Conservation (phyloP, 495 filamentous ascomycete species). For the Podospora appendiculata region DNA sequence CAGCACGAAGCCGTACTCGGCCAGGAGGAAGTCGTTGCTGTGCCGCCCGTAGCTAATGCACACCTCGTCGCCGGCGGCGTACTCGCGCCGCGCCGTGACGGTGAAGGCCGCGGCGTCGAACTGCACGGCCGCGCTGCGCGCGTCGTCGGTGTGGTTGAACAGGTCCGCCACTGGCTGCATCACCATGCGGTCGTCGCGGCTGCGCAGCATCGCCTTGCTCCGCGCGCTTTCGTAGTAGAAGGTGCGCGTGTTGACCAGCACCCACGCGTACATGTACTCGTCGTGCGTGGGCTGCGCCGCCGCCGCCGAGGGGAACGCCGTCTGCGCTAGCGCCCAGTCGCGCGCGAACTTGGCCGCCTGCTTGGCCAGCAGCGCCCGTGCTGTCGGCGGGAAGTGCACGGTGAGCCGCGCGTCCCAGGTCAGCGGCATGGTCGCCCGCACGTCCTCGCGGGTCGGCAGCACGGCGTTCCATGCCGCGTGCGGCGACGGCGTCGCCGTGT, state of each 20-base stretch:
- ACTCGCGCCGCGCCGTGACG: constrained; percentile 47
- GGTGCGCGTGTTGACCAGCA: constrained; percentile 73
- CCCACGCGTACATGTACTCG: constrained; percentile 64
- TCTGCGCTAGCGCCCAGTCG: constrained; percentile 50
- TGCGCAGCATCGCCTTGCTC: constrained; percentile 29
- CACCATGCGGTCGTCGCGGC: constrained; percentile 63
- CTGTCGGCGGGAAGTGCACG: constrained; percentile 36
- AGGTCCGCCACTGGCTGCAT: constrained; percentile 81
- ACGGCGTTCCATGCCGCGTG: constrained; percentile 56
- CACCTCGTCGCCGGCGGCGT: constrained; percentile 62
- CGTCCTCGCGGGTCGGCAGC: constrained; percentile 54
- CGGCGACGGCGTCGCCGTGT: constrained; percentile 16
- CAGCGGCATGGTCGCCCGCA: constrained; percentile 58
- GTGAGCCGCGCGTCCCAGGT: constrained; percentile 51
- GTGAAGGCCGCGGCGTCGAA: constrained; percentile 54
- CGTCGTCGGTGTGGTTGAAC: constrained; percentile 62
- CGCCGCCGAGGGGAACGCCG: background rate
- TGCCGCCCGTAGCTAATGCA: constrained; percentile 76
- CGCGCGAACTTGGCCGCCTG: constrained; percentile 55
- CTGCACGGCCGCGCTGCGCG: constrained; percentile 50
- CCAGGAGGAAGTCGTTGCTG: constrained; percentile 71
- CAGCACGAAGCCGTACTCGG: constrained; percentile 72
- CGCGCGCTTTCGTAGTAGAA: constrained; percentile 63
- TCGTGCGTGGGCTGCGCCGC: constrained; percentile 34
- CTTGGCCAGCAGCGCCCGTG: constrained; percentile 44